phyloP scores from a whole-genome alignment of 768 basidiomycete species.

The Russula lepida region DNA sequence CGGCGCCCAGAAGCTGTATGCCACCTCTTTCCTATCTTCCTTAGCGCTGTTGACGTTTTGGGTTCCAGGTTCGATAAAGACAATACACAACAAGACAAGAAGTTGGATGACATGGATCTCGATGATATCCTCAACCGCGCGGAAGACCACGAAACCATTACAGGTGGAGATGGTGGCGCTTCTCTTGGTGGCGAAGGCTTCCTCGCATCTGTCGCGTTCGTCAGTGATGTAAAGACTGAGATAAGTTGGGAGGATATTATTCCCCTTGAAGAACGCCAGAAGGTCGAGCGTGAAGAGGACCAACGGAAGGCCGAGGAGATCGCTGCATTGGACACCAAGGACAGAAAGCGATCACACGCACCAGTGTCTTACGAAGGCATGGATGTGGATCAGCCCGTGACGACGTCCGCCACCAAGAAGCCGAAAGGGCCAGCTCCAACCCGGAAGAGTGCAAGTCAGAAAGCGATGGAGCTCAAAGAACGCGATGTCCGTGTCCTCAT shows the following conservation, averaged over 20 bases:
- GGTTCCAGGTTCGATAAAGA: constrained; percentile 87
- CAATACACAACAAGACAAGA: constrained; percentile 84
- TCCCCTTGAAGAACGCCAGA: constrained; percentile 82
- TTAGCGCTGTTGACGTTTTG: constrained; percentile 18
- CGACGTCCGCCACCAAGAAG: constrained; percentile 61
- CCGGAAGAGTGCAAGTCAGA: constrained; percentile 87
- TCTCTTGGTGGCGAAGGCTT: constrained; percentile 98
- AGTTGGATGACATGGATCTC: constrained; percentile 98
- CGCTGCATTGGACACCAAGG: constrained; percentile 51
- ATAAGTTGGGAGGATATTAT: constrained; percentile 99
- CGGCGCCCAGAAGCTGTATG: constrained; percentile 94
- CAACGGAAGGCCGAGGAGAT: constrained; percentile 65
- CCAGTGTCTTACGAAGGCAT: constrained; percentile 88
- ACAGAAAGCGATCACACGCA: constrained; percentile 78
- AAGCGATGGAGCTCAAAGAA: constrained; percentile 94
- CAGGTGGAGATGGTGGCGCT: constrained; percentile 73
- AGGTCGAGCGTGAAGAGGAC: constrained; percentile 74
- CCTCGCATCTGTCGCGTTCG: constrained; percentile 88
- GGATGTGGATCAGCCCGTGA: constrained; percentile 71
- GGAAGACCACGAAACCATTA: constrained; percentile 93
- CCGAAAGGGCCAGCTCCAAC: constrained; percentile 62
- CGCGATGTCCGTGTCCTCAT: constrained; percentile 94
- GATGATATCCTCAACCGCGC: constrained; percentile 96
- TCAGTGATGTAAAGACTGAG: constrained; percentile 98
- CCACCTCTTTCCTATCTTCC: constrained; percentile 16